Evolutionary conservation across 345 rosid species (phyloP), one percentile per base, ranked within the genome.

Genomic region (Ricinus communis): DNA sequence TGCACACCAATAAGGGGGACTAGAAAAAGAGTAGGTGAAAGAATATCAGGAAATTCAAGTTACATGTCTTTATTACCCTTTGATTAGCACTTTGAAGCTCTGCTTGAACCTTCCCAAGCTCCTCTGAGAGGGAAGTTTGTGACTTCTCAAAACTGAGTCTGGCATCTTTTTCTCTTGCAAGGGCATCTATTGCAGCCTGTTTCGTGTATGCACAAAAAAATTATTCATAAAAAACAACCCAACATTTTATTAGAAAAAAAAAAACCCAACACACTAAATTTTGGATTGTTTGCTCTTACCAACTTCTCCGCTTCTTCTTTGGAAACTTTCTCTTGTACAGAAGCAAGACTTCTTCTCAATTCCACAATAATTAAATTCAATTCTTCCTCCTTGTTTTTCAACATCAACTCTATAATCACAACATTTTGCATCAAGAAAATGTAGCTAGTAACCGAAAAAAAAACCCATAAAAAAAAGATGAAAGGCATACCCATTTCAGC

Each of bases 41-140:
- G 50, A 9, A 22, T 58, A 16, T 21, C 5, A 53, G 25, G 30
- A 31, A 65, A 55, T 50, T 62, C 22, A 60, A 65, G 72, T 27
- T 33, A n/a, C 30, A 66, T 70, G 62, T 50, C 72, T 64, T 71
- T 55, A 71, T 80, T 88, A 95, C 99, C 93, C 97, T 88, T 71
- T 95, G 99, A 81, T 87, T 95, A 60, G 97, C 88, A 69, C 89
- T 87, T 56, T 88, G 93, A 65, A 92, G 96, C 84, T 95, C 99
- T 66, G 84, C 91, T 80, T 89, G 96, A 62, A 84, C 81, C 81
- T 88, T 92, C 15, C 85, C 83, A 15, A 89, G 87, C 85, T 95
- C 97, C 79, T 95, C 97, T 2, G 87, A 76, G 27, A 92, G 86
- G 74, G 89, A 84, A 74, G 87, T 77, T 67, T 85, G 96, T 59